These are phyloP conservation scores for Tagetes patula DNA, from an alignment of 129 eudicot species.

Conservation along the genomic window DNA sequence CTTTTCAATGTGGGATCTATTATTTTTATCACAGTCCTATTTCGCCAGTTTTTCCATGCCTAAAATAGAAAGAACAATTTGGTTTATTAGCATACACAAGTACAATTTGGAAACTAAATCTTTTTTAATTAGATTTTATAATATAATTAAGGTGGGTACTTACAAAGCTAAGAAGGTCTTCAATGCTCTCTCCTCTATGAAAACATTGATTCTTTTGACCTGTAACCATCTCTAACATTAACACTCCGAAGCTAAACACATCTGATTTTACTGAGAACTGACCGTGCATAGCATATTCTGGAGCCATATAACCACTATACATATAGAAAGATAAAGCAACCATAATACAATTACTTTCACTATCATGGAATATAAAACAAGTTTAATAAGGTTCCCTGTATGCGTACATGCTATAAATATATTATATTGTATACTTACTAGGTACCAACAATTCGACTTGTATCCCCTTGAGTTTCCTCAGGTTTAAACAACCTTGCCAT, in stretches of 20 bases:
- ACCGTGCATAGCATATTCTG: conserved; percentile 1
- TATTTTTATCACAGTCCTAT: not conserved
- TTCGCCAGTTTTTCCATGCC: conserved; percentile 3
- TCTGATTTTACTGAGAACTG: conserved; percentile 9
- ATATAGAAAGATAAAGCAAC: not conserved
- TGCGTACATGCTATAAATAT: not conserved
- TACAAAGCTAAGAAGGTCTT: conserved; percentile 6
- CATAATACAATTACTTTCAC: not conserved
- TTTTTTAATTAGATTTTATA: not conserved
- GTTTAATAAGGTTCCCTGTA: not conserved
- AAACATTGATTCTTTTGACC: conserved; percentile 13
- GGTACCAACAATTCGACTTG: conserved; percentile 18
- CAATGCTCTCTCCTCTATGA: not conserved
- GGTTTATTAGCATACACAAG: not conserved
- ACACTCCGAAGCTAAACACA: not conserved
- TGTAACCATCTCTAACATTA: not conserved
- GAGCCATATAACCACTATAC: conserved; percentile 5
- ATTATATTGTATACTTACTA: not conserved
- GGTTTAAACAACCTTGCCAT: conserved; percentile 8
- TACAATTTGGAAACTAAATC: not conserved
- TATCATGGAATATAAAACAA: not conserved
- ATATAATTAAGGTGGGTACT: not conserved
- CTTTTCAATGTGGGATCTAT: conserved; percentile 2
- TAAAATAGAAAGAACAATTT: not conserved
- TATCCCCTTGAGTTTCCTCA: conserved; percentile 14